A percentile compares a stretch with the other conserved stretches of the same genome.
phyloP scores from a whole-genome alignment of 495 filamentous ascomycete genomes.

The Aspergillus olivimuriae region DNA sequence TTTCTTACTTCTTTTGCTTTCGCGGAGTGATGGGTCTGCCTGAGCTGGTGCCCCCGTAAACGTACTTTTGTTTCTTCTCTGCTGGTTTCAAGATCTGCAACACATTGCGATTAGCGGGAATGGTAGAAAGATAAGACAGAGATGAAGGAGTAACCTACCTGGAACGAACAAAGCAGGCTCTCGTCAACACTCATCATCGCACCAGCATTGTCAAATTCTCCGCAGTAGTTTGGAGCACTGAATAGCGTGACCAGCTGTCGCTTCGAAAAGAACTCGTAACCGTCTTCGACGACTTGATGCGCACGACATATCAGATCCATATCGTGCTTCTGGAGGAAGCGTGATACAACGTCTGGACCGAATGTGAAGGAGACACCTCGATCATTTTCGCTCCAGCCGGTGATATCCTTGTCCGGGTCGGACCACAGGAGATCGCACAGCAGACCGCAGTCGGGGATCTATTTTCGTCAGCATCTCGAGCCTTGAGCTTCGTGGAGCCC shows the following conservation, averaged over 20 bases:
- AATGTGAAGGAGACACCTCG: slow-evolving; percentile 98
- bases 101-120: background rate
- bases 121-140: slow-evolving; percentile 7
- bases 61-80: slow-evolving; percentile 99
- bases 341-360: slow-evolving; percentile 96
- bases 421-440: slow-evolving; percentile 98
- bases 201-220: slow-evolving; percentile 98
- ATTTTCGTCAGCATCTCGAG: slow-evolving; percentile 45
- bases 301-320: slow-evolving; percentile 99
- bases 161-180: slow-evolving; percentile 96
- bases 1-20: slow-evolving; percentile 78
- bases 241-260: slow-evolving; percentile 95
- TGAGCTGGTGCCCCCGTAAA: slow-evolving; percentile 82
- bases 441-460: slow-evolving; percentile 98
- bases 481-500: slow-evolving; percentile 32
- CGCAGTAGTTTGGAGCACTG: slow-evolving; percentile 98
- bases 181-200: slow-evolving; percentile 99
- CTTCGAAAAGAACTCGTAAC: slow-evolving; percentile 99
- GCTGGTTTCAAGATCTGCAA: slow-evolving; percentile 94
- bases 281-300: slow-evolving; percentile 98
- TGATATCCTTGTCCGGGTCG: slow-evolving; percentile 98
- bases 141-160: slow-evolving; percentile 50
- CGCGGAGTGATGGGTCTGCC: slow-evolving; percentile 81
- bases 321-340: slow-evolving; percentile 98
- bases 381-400: slow-evolving; percentile 99